Percentiles rank a stretch among this genome's conserved stretches.
Conservation (phyloP, 208 protist species). For the Strigomonas culicis region DNA sequence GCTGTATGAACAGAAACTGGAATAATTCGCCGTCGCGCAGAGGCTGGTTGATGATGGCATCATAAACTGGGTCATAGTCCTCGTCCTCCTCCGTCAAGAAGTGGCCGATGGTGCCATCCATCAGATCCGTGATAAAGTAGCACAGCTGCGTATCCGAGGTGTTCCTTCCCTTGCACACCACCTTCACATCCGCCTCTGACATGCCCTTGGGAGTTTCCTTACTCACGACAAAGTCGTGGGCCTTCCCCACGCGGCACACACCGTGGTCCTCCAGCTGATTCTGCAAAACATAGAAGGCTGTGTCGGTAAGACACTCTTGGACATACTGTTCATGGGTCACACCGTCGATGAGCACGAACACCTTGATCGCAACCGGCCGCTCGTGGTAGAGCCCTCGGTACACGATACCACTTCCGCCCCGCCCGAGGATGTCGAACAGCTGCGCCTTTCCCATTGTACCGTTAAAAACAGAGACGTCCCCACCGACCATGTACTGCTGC, state of each 20-base stretch:
- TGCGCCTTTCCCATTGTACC: conserved; percentile 39
- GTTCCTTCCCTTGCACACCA: conserved; percentile 26
- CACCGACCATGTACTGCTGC: conserved; percentile 47
- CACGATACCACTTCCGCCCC: conserved; percentile 76
- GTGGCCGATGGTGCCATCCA: conserved; percentile 83
- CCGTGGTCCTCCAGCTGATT: conserved; percentile 70
- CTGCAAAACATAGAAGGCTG: conserved; percentile 74
- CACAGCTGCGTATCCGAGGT: conserved; percentile 44
- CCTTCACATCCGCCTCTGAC: conserved; percentile 36
- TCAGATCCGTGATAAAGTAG: conserved; percentile 76
- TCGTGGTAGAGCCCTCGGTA: conserved; percentile 54
- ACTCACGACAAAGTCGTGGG: conserved; percentile 84
- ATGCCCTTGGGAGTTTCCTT: conserved; percentile 40
- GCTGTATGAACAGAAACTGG: conserved; percentile 80
- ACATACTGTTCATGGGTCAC: conserved; percentile 71
- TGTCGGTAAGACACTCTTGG: conserved; percentile 73
- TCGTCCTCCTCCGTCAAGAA: conserved; percentile 72
- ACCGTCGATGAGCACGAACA: conserved; percentile 63
- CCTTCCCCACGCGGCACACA: conserved; percentile 39
- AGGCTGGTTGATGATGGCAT: conserved; percentile 71
- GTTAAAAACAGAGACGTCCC: conserved; percentile 53
- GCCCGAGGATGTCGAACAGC: conserved; percentile 44
- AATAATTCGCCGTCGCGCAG: conserved; percentile 72
- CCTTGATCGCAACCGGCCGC: conserved; percentile 80
- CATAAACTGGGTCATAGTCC: conserved; percentile 82